phyloP scores from a whole-genome alignment of 2,329 filamentous ascomycete genomes.

The Penicillium sp. region DNA sequence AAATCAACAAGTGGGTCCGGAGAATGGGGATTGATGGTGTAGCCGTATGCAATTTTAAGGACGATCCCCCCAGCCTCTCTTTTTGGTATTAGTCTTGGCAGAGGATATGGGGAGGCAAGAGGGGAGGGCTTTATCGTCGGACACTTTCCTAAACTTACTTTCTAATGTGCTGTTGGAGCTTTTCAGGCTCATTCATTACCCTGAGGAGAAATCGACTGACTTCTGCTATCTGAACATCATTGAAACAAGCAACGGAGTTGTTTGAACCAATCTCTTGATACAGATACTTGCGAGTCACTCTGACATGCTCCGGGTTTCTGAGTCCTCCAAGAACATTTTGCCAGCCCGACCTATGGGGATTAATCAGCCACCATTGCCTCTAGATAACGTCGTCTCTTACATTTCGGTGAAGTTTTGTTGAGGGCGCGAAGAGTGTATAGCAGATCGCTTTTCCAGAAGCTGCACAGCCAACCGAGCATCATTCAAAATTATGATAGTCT shows the following conservation, averaged over 20 bases:
- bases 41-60: neutral
- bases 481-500: neutral
- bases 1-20: constrained; percentile 46
- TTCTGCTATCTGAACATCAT: neutral
- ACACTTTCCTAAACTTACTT: constrained; percentile 32
- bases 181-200: neutral
- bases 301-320: neutral
- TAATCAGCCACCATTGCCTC: neutral
- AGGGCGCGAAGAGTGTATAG: neutral
- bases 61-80: constrained; percentile 44
- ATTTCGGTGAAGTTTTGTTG: neutral
- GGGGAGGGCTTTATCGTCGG: neutral
- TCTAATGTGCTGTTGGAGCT: constrained; percentile 37
- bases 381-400: neutral
- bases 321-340: neutral
- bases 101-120: too few species aligned
- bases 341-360: neutral
- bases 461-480: neutral
- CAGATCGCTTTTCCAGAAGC: neutral
- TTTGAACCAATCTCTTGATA: neutral
- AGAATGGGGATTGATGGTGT: neutral
- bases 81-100: neutral
- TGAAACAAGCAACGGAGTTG: neutral
- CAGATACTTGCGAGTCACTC: neutral
- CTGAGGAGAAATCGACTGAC: neutral